Percentiles rank a stretch among this genome's conserved stretches.
phyloP scores from a whole-genome alignment of 1,284 basidiomycete species.

The Ustilago nuda region DNA sequence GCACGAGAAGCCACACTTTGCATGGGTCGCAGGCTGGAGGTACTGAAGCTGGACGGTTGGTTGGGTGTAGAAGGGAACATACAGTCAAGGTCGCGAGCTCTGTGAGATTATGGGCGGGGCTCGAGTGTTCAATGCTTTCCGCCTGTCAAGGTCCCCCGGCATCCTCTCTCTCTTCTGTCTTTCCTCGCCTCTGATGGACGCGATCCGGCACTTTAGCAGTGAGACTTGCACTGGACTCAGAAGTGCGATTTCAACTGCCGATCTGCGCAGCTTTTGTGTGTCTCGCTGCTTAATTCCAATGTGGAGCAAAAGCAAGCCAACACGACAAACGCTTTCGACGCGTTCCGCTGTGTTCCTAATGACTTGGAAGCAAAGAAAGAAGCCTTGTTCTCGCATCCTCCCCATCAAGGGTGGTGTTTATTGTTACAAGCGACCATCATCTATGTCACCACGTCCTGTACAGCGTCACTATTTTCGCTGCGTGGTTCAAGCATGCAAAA shows the following conservation, averaged over 20 bases:
- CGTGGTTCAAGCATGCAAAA: background rate
- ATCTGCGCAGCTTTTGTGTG: slow-evolving; percentile 20
- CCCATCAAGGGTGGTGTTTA: too few species aligned
- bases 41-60: background rate
- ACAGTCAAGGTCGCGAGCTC: background rate
- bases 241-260: slow-evolving; percentile 4
- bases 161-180: background rate
- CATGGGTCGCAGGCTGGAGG: background rate
- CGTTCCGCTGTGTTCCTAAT: background rate
- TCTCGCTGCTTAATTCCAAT: slow-evolving; percentile 7
- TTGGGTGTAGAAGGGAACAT: slow-evolving; percentile 2
- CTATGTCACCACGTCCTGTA: too few species aligned
- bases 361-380: background rate
- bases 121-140: background rate
- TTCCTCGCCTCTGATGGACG: background rate
- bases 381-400: background rate
- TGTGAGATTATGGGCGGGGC: slow-evolving; percentile 9
- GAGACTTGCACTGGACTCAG: background rate
- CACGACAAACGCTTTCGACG: background rate
- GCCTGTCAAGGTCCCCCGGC: slow-evolving; percentile 15
- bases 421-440: too few species aligned
- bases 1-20: background rate
- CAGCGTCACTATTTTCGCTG: too few species aligned
- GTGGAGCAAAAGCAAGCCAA: slow-evolving; percentile 14
- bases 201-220: background rate